phyloP scores from a whole-genome alignment of 2,329 filamentous ascomycete species.

The Epichloe bromicola region DNA sequence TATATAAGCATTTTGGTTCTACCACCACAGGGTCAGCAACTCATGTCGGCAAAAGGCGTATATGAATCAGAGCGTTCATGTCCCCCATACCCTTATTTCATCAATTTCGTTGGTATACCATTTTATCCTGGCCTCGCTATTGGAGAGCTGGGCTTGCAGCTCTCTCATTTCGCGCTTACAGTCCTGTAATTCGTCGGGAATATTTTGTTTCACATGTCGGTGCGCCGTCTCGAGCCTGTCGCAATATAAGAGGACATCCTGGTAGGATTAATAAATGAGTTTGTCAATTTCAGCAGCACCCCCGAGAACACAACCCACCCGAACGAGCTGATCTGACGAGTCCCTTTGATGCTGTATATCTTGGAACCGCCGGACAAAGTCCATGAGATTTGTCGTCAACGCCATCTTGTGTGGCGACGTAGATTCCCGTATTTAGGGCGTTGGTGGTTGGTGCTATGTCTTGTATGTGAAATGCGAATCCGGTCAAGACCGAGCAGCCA shows the following conservation, averaged over 20 bases:
- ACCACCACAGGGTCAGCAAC: background rate
- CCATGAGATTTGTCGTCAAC: conserved; percentile 20
- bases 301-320: conserved; percentile 19
- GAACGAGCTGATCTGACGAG: conserved; percentile 31
- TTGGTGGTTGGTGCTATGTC: background rate
- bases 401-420: conserved; percentile 10
- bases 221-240: conserved; percentile 30
- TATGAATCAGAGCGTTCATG: background rate
- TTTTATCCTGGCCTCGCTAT: conserved; percentile 23
- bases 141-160: conserved; percentile 33
- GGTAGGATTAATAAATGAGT: background rate
- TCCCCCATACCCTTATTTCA: conserved; percentile 30
- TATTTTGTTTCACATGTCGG: conserved; percentile 28
- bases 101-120: conserved; percentile 26
- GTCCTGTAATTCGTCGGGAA: conserved; percentile 29
- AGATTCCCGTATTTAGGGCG: background rate
- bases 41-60: background rate
- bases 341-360: conserved; percentile 28
- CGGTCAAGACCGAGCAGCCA: too few relatives aligned
- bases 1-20: conserved; percentile 47
- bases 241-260: conserved; percentile 21
- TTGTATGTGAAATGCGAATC: background rate
- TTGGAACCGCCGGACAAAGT: conserved; percentile 35
- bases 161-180: conserved; percentile 38
- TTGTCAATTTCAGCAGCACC: background rate